Conservation (phyloP, 2,329 filamentous ascomycete genomes). For the Ploettnerulaceae sp. region DNA sequence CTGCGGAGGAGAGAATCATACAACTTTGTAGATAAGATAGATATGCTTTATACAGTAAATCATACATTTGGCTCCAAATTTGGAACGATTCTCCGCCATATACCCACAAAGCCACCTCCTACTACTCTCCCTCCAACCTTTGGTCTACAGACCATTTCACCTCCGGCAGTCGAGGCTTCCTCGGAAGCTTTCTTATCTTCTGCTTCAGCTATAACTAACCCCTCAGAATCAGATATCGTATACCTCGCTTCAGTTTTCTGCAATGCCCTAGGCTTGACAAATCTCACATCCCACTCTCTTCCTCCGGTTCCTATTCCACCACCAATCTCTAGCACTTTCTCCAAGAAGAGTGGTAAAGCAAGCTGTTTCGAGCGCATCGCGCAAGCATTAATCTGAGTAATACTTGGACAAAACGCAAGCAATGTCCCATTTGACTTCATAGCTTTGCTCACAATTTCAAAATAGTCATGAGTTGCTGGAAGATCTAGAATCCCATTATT, state of each 20-base stretch:
- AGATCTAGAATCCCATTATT: conserved; percentile 70
- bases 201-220: neutral
- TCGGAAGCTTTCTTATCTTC: neutral
- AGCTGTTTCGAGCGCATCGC: conserved; percentile 49
- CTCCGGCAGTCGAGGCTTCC: neutral
- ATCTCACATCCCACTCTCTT: conserved; percentile 59
- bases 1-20: neutral
- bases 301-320: conserved; percentile 46
- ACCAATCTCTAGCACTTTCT: conserved; percentile 56
- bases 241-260: conserved; percentile 19
- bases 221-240: neutral
- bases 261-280: conserved; percentile 35
- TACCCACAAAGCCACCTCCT: conserved; percentile 47
- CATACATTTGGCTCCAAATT: neutral
- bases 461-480: conserved; percentile 52
- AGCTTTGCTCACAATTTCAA: conserved; percentile 48
- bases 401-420: conserved; percentile 68
- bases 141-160: conserved; percentile 44
- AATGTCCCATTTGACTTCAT: conserved; percentile 61
- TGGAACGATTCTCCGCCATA: conserved; percentile 34
- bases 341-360: conserved; percentile 49
- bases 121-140: conserved; percentile 43
- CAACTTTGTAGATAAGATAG: neutral
- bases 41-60: neutral
- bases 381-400: conserved; percentile 71